phyloP scores from a whole-genome alignment of 345 rosid species.

The Rhodamnia argentea region DNA sequence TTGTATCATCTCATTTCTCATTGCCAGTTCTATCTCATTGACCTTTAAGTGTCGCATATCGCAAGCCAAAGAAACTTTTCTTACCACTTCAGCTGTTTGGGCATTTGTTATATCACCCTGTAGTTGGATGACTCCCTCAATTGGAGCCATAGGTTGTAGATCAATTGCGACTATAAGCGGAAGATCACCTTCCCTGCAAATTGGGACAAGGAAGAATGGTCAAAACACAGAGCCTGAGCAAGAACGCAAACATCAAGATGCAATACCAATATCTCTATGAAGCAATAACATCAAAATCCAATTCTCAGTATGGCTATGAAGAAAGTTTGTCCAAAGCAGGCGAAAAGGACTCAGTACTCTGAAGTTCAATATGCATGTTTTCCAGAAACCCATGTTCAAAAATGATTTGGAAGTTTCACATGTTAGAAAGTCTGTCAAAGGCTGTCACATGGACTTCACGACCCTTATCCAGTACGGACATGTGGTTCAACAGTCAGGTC shows the following conservation, averaged over 20 bases:
- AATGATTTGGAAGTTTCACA: neutral
- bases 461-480: neutral
- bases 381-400: neutral
- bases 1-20: neutral
- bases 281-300: neutral
- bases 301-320: neutral
- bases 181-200: constrained; percentile 48
- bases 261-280: neutral
- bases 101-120: constrained; percentile 96
- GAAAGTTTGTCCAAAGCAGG: neutral
- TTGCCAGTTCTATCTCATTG: neutral
- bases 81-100: constrained; percentile 86
- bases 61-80: neutral
- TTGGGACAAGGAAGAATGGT: neutral
- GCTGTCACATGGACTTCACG: neutral
- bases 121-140: constrained; percentile 92
- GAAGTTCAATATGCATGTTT: no score
- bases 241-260: neutral
- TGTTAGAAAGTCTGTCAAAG: neutral
- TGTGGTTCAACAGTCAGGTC: neutral
- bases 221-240: neutral
- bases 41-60: neutral
- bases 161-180: constrained; percentile 94
- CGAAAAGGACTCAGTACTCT: neutral
- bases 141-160: constrained; percentile 97